Conservation (phyloP, 192 early-diverging fungal species). For the Backusella australiensis region DNA sequence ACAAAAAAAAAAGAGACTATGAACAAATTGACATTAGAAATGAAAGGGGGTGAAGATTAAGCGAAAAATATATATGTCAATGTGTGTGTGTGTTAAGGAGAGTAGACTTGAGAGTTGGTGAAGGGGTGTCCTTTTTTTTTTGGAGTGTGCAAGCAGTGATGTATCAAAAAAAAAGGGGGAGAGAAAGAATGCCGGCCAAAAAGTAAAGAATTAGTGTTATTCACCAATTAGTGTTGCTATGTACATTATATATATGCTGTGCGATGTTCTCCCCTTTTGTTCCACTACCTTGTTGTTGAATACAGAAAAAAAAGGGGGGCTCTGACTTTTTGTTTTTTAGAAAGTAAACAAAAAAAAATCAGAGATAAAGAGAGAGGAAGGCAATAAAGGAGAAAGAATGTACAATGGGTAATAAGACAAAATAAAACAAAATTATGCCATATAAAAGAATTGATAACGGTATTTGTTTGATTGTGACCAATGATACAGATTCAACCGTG, state of each 20-base stretch:
- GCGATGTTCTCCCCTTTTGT: background rate
- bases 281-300: background rate
- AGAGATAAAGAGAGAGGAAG: background rate
- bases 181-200: background rate
- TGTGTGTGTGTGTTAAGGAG: background rate
- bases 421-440: background rate
- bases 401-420: background rate
- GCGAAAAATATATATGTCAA: slow-evolving; percentile 1
- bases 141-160: background rate
- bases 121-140: background rate
- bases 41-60: background rate
- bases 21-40: background rate
- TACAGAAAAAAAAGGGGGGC: background rate
- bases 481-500: background rate
- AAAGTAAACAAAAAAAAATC: background rate
- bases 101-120: background rate
- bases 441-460: background rate
- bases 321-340: background rate
- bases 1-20: background rate
- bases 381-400: background rate
- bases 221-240: slow-evolving; percentile 6
- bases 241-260: slow-evolving; percentile 10
- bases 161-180: background rate
- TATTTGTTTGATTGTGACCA: background rate
- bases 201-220: slow-evolving; percentile 5